Evolutionary conservation across 768 basidiomycete species (phyloP).

Genomic region (Rhodotorula taiwanensis): DNA sequence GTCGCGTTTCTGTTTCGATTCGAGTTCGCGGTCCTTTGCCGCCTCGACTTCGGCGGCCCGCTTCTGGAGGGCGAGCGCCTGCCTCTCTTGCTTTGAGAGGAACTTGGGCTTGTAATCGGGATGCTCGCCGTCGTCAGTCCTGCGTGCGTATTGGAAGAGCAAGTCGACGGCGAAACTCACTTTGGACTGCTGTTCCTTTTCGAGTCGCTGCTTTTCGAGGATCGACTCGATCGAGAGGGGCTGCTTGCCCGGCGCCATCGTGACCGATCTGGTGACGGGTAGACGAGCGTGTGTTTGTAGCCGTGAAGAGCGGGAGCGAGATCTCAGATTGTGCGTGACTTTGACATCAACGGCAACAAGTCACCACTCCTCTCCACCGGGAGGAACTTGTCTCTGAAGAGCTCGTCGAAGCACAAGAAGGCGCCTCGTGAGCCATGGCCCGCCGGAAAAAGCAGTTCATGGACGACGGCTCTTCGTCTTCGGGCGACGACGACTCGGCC

Average conservation of each 20-base stretch:
- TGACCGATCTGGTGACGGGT: background rate
- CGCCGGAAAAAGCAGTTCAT: conserved; percentile 43
- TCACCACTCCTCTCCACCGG: background rate
- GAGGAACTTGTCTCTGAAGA: too few relatives aligned
- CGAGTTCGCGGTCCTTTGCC: conserved; percentile 62
- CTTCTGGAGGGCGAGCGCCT: conserved; percentile 77
- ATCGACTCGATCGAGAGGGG: conserved; percentile 84
- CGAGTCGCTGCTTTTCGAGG: conserved; percentile 75
- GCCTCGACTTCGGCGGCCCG: conserved; percentile 74
- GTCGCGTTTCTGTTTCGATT: conserved; percentile 58
- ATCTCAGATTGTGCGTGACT: too few relatives aligned
- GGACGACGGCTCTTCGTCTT: conserved; percentile 12
- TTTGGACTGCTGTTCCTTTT: conserved; percentile 85
- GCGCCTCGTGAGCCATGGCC: conserved; percentile 40
- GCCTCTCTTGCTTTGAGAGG: conserved; percentile 84
- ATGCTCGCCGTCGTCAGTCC: too few relatives aligned
- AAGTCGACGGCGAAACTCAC: conserved; percentile 46
- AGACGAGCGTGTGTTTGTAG: background rate
- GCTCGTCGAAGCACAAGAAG: background rate
- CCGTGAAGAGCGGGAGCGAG: background rate
- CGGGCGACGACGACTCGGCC: conserved; percentile 55
- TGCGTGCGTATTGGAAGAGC: too few relatives aligned
- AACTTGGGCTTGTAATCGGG: conserved; percentile 99
- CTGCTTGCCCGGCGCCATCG: conserved; percentile 11
- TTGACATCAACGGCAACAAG: too few relatives aligned